Conservation (phyloP, 2,329 filamentous ascomycete genomes). For the Fonsecaea nubica region DNA sequence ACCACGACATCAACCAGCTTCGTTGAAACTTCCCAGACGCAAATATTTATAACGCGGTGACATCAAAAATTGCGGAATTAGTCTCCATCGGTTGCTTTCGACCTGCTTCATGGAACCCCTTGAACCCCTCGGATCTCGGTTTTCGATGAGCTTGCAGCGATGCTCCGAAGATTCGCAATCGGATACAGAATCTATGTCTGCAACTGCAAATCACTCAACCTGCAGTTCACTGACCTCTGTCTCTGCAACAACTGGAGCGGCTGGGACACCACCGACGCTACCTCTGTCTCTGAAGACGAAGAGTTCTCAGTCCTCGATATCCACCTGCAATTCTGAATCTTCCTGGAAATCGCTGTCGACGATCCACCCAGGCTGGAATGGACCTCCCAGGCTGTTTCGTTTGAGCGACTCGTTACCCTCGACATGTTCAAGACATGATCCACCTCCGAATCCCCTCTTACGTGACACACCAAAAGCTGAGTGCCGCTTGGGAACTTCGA, state of each 20-base stretch:
- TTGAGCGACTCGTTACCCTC: background rate
- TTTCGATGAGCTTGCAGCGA: background rate
- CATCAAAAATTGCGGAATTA: background rate
- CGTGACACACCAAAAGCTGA: background rate
- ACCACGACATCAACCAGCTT: background rate
- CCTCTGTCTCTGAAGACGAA: background rate
- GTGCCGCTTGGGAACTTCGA: background rate
- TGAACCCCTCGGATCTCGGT: background rate
- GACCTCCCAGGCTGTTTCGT: background rate
- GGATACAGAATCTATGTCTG: background rate
- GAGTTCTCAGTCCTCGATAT: conserved; percentile 6
- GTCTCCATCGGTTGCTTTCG: background rate
- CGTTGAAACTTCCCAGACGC: too few species aligned
- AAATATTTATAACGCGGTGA: background rate
- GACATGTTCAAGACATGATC: background rate
- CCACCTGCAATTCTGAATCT: conserved; percentile 3
- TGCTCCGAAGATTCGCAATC: background rate
- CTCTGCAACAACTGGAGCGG: background rate
- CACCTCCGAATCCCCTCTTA: background rate
- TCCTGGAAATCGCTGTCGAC: conserved; percentile 4
- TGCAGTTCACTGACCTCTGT: background rate
- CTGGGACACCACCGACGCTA: background rate
- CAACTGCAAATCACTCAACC: background rate
- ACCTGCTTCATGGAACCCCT: background rate
- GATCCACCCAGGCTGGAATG: conserved; percentile 16